Evolutionary conservation across 495 filamentous ascomycete species (phyloP).

Genomic region (Annulohypoxylon nitens): DNA sequence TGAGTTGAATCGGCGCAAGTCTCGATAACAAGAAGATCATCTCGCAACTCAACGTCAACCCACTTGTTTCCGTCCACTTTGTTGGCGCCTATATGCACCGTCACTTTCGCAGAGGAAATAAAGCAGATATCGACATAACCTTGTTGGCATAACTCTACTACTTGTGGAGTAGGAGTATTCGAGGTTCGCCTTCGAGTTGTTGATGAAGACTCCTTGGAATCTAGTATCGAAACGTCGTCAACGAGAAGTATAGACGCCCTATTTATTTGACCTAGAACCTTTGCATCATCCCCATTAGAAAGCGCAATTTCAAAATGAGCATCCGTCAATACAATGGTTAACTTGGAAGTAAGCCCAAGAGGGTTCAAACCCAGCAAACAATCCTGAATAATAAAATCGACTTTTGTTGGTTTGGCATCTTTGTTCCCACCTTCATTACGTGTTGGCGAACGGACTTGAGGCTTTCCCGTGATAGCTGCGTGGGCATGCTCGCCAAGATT

Average conservation of each 20-base stretch:
- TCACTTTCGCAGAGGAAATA: constrained; percentile 81
- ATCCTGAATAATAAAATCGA: constrained; percentile 82
- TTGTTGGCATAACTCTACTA: constrained; percentile 71
- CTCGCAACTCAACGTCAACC: constrained; percentile 82
- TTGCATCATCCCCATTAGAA: constrained; percentile 70
- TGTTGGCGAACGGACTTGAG: constrained; percentile 23
- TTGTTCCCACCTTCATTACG: constrained; percentile 46
- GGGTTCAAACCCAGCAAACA: constrained; percentile 90
- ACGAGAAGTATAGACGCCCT: constrained; percentile 87
- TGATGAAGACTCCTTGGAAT: constrained; percentile 58
- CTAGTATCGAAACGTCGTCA: constrained; percentile 75
- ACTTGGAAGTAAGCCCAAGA: constrained; percentile 76
- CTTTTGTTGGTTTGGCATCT: constrained; percentile 63
- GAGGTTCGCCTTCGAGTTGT: constrained; percentile 60
- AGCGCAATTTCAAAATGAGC: constrained; percentile 73
- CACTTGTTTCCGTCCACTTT: constrained; percentile 69
- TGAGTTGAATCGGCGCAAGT: constrained; percentile 98
- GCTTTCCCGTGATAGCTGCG: constrained; percentile 55
- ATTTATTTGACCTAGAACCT: constrained; percentile 74
- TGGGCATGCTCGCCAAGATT: constrained; percentile 75
- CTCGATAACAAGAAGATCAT: constrained; percentile 90
- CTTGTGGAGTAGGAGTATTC: constrained; percentile 68
- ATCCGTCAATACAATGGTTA: constrained; percentile 81
- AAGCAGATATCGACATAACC: constrained; percentile 89
- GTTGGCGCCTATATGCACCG: constrained; percentile 65